Evolutionary conservation across 2,329 filamentous ascomycete species (phyloP).

Genomic region (Colletotrichum camelliae): DNA sequence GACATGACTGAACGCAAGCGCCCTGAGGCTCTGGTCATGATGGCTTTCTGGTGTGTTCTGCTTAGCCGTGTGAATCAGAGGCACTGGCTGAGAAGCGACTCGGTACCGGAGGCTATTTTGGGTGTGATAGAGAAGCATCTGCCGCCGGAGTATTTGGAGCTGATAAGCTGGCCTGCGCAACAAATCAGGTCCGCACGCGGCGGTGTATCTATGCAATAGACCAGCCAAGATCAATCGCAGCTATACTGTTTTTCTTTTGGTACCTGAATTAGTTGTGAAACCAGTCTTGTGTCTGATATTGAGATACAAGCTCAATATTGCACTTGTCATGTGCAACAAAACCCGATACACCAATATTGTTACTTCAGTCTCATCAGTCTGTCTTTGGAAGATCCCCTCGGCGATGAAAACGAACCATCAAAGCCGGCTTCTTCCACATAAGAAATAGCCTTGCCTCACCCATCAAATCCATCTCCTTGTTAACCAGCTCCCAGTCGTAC

Average conservation of each 20-base stretch:
- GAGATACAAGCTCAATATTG: neutral
- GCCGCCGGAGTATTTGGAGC: neutral
- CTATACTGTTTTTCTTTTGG: neutral
- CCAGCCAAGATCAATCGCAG: neutral
- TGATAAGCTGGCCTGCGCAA: neutral
- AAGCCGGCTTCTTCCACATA: neutral
- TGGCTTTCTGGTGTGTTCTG: neutral
- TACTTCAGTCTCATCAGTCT: neutral
- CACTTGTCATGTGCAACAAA: accelerated
- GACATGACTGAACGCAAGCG: neutral
- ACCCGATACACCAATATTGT: no score
- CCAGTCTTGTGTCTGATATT: neutral
- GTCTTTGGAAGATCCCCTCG: neutral
- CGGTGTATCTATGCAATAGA: neutral
- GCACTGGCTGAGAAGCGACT: neutral
- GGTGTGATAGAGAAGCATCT: neutral
- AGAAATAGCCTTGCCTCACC: neutral
- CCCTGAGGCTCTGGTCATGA: neutral
- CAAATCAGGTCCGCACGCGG: neutral
- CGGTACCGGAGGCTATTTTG: neutral
- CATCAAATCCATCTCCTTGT: neutral
- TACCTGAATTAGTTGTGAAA: accelerated
- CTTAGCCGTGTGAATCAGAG: neutral
- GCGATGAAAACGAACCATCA: neutral
- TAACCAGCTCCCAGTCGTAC: neutral